Conservation (phyloP, 768 basidiomycete species). For the Pleurotus giganteus region DNA sequence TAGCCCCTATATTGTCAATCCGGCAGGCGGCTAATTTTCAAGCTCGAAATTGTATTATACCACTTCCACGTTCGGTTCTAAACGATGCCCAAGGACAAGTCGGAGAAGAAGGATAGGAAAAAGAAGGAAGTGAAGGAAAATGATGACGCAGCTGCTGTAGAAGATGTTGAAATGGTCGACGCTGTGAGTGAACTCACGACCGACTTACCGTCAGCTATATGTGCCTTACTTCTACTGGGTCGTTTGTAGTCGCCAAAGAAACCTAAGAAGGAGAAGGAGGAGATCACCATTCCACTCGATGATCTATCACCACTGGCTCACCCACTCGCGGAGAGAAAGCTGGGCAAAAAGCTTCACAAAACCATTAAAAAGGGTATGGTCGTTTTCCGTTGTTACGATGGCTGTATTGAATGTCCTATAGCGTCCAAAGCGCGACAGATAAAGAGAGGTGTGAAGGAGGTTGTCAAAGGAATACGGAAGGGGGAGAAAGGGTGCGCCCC, state of each 20-base stretch:
- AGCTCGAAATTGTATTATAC: no score
- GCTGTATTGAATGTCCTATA: slow-evolving; percentile 26
- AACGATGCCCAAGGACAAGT: slow-evolving; percentile 70
- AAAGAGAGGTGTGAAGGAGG: slow-evolving; percentile 97
- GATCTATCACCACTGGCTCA: slow-evolving; percentile 93
- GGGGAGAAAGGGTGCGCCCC: slow-evolving; percentile 88
- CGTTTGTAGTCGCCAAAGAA: slow-evolving; percentile 52
- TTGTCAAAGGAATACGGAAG: slow-evolving; percentile 95
- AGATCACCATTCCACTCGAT: slow-evolving; percentile 65
- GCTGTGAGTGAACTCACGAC: slow-evolving; percentile 24
- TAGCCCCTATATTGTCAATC: no score
- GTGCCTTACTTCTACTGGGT: slow-evolving; percentile 8
- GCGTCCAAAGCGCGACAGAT: slow-evolving; percentile 94
- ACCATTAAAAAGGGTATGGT: slow-evolving; percentile 86
- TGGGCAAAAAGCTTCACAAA: slow-evolving; percentile 92
- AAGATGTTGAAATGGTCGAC: slow-evolving; percentile 53
- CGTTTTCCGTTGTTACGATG: neutral
- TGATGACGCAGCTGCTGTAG: slow-evolving; percentile 27
- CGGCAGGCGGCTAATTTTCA: no score
- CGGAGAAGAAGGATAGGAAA: slow-evolving; percentile 75
- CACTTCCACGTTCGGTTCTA: slow-evolving; percentile 4
- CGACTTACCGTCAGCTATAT: slow-evolving; percentile 7
- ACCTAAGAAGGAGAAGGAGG: slow-evolving; percentile 61
- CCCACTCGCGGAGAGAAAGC: slow-evolving; percentile 91
- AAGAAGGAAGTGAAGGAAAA: slow-evolving; percentile 47